Base-by-base conservation (phyloP, 129 eudicot genomes). In the Rutidosis leptorrhynchoides region DNA sequence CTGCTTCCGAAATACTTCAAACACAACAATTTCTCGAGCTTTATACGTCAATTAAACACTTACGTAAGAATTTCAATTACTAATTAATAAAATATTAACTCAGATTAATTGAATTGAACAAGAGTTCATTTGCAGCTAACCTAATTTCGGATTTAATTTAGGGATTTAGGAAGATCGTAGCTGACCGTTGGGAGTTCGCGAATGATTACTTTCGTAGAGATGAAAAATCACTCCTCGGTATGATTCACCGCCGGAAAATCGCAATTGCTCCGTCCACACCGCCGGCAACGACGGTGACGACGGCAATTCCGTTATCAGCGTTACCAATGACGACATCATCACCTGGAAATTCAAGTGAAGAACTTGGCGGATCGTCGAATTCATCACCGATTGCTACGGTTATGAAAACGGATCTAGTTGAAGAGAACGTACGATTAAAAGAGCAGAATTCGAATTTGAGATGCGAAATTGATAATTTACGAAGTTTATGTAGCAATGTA, bases 1-100 rank as follows among this genome's bases (percentile, higher is more conserved):
- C 66, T 90, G 72, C 85, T 90, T 25, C 96, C 95, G 0, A 83
- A 77, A 33, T 87, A 84, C 70, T 90, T 90, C 66, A 90, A 90
- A 62, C 97, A 90, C 77, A 83, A 85, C 28, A 90, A 90, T 73
- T 90, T 90, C 75, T 90, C 97, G 0, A 90, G 97, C 68, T 90
- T 90, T 33, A 88, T 87, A 55, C 93, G 96, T 0, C 96, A 90
- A 27, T 83, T 87, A 11, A 90, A 84, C 49, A 90, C 95, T 17
- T 87, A 90, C 33, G 96, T 90, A 69, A 67, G 82, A 14, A 8
- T 55, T 21, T 55, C 3, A 20, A 53, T 48, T 19, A 74, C 25
- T 37, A 7, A 10, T 7, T 71, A 21, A 16, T 0, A 1, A 21
- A 9, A 28, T 29, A 21, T 46, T 14, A 8, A 6, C 33, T 32